Percentiles rank a stretch among this genome's conserved stretches.
phyloP scores from a whole-genome alignment of 208 protist genomes.

The Wallacemonas sp. region DNA sequence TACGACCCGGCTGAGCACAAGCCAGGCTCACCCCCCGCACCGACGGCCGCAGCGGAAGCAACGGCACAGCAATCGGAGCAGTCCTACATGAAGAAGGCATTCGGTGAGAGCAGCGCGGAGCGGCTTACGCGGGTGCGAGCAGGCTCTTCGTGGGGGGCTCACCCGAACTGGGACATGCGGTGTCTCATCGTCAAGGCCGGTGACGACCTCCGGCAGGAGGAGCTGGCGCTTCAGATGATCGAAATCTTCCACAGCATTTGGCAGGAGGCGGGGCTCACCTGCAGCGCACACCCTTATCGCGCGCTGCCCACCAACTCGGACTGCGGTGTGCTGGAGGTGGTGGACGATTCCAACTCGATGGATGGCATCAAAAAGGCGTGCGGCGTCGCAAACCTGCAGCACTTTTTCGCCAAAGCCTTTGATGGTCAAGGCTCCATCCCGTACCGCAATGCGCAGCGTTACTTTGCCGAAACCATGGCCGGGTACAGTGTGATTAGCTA shows the following conservation, averaged over 20 bases:
- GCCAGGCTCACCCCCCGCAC: not conserved
- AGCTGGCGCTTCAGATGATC: constrained; percentile 92
- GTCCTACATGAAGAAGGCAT: constrained; percentile 37
- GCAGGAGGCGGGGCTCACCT: constrained; percentile 81
- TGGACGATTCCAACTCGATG: constrained; percentile 87
- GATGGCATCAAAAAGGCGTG: constrained; percentile 91
- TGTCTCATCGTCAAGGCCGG: constrained; percentile 92
- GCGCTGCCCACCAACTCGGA: constrained; percentile 75
- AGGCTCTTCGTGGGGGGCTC: constrained; percentile 71
- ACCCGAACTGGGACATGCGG: constrained; percentile 83
- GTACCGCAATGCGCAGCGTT: constrained; percentile 74
- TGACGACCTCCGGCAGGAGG: constrained; percentile 93
- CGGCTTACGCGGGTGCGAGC: constrained; percentile 48
- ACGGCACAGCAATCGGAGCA: not conserved
- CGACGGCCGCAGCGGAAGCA: not conserved
- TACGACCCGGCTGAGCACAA: constrained; percentile 19
- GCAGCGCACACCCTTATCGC: constrained; percentile 72
- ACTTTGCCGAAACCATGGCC: constrained; percentile 94
- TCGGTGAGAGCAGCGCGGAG: constrained; percentile 61
- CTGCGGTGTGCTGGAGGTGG: constrained; percentile 86
- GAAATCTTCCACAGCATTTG: constrained; percentile 82
- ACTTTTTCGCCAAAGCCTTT: constrained; percentile 84
- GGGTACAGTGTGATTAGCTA: constrained; percentile 95
- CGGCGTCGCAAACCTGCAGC: constrained; percentile 52
- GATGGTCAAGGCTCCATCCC: constrained; percentile 43